Evolutionary conservation across 257 asterid genomes (phyloP).

Genomic region (Nicotiana attenuata): DNA sequence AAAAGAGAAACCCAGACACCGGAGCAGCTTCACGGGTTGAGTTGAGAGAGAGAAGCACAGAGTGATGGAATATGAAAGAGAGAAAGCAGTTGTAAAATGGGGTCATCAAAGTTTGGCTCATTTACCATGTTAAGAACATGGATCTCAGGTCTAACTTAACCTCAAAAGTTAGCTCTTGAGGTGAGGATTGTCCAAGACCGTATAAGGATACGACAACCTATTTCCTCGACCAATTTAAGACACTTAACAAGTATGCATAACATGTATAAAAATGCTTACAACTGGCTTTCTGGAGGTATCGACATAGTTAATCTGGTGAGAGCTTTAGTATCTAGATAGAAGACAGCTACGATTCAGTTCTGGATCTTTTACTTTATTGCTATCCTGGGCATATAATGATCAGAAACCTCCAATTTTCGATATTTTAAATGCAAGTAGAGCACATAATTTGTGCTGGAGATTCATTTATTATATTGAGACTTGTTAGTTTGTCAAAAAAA

Average conservation of each 20-base stretch:
- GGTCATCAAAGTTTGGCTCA: not conserved
- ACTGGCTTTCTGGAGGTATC: not conserved
- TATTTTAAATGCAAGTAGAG: not conserved
- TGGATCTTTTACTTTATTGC: no score
- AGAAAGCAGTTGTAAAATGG: not conserved
- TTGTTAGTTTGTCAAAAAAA: no score
- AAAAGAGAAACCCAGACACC: not conserved
- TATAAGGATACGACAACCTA: not conserved
- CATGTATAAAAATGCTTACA: not conserved
- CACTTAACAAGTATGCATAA: not conserved
- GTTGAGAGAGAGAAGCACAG: not conserved
- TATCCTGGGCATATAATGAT: not conserved
- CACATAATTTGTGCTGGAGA: no score
- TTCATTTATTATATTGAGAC: no score
- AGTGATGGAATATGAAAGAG: not conserved
- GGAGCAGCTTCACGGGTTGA: not conserved
- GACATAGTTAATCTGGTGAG: no score
- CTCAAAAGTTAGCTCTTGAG: not conserved
- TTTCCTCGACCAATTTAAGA: not conserved
- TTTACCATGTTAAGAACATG: not conserved
- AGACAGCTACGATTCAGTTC: no score
- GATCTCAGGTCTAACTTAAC: not conserved
- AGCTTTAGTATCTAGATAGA: no score
- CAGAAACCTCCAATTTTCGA: not conserved
- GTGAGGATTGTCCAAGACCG: not conserved